These are phyloP conservation scores for Bjerkandera adusta DNA, from an alignment of 1,284 basidiomycete species.

Conservation along the genomic window DNA sequence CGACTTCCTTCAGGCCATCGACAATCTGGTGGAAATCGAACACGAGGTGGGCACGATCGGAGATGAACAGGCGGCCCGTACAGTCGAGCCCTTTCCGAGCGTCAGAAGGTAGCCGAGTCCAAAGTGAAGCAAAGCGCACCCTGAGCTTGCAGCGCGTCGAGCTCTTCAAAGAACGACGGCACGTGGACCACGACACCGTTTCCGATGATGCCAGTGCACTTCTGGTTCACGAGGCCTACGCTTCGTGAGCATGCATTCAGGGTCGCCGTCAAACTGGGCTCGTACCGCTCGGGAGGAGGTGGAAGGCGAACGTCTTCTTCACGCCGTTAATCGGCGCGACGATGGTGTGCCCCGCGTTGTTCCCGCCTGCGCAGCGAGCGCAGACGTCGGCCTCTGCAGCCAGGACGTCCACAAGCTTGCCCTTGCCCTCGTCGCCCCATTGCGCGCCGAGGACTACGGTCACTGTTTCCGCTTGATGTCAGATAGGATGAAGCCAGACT, in stretches of 20 bases:
- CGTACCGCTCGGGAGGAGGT: constrained; percentile 91
- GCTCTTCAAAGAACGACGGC: constrained; percentile 93
- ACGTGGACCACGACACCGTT: constrained; percentile 94
- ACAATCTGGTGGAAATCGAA: constrained; percentile 99
- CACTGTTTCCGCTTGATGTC: constrained; percentile 36
- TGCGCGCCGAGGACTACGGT: constrained; percentile 85
- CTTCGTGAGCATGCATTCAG: background rate
- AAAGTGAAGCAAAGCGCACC: constrained; percentile 46
- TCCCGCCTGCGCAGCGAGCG: constrained; percentile 95
- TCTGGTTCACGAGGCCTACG: constrained; percentile 86
- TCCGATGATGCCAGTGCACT: constrained; percentile 88
- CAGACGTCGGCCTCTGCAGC: constrained; percentile 89
- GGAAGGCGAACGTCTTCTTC: constrained; percentile 91
- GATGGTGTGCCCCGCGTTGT: constrained; percentile 99
- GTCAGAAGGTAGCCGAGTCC: background rate
- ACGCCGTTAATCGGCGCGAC: constrained; percentile 74
- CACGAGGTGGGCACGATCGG: constrained; percentile 95
- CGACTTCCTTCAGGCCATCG: constrained; percentile 97
- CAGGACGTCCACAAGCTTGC: constrained; percentile 93
- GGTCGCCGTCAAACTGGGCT: constrained; percentile 19
- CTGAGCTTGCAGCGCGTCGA: constrained; percentile 85
- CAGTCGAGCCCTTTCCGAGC: constrained; percentile 75
- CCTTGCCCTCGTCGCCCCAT: constrained; percentile 97
- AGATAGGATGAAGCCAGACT: background rate
- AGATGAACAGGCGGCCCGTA: constrained; percentile 85